These are phyloP conservation scores for Candida succiphila DNA, from an alignment of 805 yeast species.

Conservation along the genomic window DNA sequence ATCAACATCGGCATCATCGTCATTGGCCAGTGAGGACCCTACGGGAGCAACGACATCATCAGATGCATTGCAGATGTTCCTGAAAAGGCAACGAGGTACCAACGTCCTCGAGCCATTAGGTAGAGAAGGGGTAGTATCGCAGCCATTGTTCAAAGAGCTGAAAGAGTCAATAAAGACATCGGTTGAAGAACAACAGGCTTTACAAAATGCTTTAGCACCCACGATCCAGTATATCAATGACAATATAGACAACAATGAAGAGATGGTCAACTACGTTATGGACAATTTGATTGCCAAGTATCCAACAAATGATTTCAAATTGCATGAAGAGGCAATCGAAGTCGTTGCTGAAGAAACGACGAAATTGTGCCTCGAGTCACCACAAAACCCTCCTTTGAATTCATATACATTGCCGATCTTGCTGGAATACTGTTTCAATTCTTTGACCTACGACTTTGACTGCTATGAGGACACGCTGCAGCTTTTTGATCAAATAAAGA, in stretches of 20 bases:
- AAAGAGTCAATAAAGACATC: too few species aligned
- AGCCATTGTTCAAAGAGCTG: too few species aligned
- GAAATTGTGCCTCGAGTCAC: constrained; percentile 4
- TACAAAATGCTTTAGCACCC: constrained; percentile 9
- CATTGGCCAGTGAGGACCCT: constrained; percentile 8
- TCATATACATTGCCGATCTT: constrained; percentile 17
- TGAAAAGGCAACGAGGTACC: too few species aligned
- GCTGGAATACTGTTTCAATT: constrained; percentile 16
- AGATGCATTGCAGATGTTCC: not conserved
- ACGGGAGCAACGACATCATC: constrained; percentile 6
- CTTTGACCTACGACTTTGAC: constrained; percentile 21
- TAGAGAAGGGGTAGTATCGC: too few species aligned
- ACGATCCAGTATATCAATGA: constrained; percentile 13
- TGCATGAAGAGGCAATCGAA: too few species aligned
- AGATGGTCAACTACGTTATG: constrained; percentile 12
- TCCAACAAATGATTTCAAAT: not conserved
- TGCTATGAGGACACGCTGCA: constrained; percentile 14
- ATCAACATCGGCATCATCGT: not conserved
- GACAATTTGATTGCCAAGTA: constrained; percentile 11
- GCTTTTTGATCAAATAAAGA: constrained; percentile 14
- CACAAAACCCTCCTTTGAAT: constrained; percentile 14
- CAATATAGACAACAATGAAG: constrained; percentile 9
- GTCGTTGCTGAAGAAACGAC: constrained; percentile 6
- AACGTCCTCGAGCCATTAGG: too few species aligned
- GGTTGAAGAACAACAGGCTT: too few species aligned